phyloP scores from a whole-genome alignment of 1,284 basidiomycete species.

The Microbotryum lychnidis-dioicae region DNA sequence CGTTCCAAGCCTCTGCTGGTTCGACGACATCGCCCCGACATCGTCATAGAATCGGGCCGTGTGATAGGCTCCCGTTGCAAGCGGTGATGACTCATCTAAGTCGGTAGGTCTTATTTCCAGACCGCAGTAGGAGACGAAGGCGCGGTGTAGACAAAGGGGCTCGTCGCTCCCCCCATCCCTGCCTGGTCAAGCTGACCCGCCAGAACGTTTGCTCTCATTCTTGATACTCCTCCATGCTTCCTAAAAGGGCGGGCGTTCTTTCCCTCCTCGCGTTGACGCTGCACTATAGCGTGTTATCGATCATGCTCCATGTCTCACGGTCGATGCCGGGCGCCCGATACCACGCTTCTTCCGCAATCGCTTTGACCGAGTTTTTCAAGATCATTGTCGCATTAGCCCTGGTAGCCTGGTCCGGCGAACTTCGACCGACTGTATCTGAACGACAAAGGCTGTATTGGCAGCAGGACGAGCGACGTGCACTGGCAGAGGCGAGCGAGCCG shows the following conservation, averaged over 20 bases:
- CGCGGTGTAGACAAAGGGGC: too few species aligned
- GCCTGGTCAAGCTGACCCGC: too few species aligned
- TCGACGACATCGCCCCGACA: too few species aligned
- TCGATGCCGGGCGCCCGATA: slow-evolving; percentile 14
- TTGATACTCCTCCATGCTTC: too few species aligned
- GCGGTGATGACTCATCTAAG: too few species aligned
- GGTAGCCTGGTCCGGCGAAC: slow-evolving; percentile 22
- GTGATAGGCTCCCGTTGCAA: too few species aligned
- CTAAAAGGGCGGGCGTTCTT: slow-evolving; percentile 8
- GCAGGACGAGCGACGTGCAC: neutral
- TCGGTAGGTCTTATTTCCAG: too few species aligned
- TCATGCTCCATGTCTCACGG: slow-evolving; percentile 19
- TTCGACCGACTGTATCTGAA: slow-evolving; percentile 5
- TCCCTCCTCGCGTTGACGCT: slow-evolving; percentile 17
- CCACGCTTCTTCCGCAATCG: slow-evolving; percentile 33
- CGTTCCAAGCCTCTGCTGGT: too few species aligned
- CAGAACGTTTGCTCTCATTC: too few species aligned
- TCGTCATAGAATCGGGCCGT: too few species aligned
- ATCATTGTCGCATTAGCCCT: slow-evolving; percentile 29
- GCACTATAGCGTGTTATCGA: slow-evolving; percentile 21
- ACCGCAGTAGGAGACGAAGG: too few species aligned
- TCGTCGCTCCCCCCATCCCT: too few species aligned
- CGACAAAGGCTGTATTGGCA: neutral
- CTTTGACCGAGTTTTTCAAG: slow-evolving; percentile 35
- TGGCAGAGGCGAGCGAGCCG: slow-evolving; percentile 1